Percentiles rank a stretch among this genome's conserved stretches.
phyloP scores from a whole-genome alignment of 768 basidiomycete genomes.

The Thelephora aurantiotincta region DNA sequence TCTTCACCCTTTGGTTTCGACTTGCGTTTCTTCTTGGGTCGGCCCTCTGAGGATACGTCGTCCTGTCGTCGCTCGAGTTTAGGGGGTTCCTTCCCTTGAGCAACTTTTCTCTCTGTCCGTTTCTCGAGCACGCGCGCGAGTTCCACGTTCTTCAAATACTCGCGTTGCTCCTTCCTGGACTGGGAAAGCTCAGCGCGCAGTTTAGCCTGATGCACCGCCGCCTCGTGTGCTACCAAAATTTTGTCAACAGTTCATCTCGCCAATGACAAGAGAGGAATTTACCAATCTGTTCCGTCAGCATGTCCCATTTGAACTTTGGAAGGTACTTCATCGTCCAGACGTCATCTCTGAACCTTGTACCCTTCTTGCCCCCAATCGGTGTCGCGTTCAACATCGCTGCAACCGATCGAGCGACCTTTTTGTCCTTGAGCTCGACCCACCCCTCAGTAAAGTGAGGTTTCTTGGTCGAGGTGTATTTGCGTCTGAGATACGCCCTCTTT shows the following conservation, averaged over 20 bases:
- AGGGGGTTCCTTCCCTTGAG: conserved; percentile 10
- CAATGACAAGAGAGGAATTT: conserved; percentile 20
- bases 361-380: conserved; percentile 88
- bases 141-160: conserved; percentile 91
- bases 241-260: neutral
- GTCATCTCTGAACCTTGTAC: conserved; percentile 85
- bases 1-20: conserved; percentile 6
- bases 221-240: conserved; percentile 67
- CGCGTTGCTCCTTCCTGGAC: conserved; percentile 77
- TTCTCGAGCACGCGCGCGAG: conserved; percentile 77
- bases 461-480: conserved; percentile 71
- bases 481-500: conserved; percentile 74
- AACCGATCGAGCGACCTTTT: conserved; percentile 76
- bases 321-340: conserved; percentile 99
- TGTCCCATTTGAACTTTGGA: conserved; percentile 96
- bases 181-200: conserved; percentile 86
- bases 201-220: conserved; percentile 75
- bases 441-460: conserved; percentile 89
- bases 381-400: conserved; percentile 95
- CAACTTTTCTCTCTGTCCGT: conserved; percentile 43
- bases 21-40: neutral
- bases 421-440: conserved; percentile 97
- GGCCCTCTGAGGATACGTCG: neutral
- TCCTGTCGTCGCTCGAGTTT: neutral
- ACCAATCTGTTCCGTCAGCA: conserved; percentile 98